phyloP scores from a whole-genome alignment of 495 filamentous ascomycete species.

The Gamarada debralockiae region DNA sequence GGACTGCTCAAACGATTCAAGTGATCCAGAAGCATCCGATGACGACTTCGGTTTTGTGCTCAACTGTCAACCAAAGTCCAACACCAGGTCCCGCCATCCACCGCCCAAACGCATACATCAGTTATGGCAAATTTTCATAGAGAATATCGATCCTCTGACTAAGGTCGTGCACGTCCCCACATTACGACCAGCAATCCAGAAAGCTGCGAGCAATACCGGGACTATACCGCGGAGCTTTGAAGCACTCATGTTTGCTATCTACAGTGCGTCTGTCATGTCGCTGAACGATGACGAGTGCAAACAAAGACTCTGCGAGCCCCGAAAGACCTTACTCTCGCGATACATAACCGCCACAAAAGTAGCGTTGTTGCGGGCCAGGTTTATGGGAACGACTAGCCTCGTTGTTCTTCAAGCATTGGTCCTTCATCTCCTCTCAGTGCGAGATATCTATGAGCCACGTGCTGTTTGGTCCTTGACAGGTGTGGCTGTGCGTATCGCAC shows the following conservation, averaged over 20 bases:
- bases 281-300: conserved; percentile 51
- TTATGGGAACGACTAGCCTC: conserved; percentile 68
- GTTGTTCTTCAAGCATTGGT: conserved; percentile 74
- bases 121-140: conserved; percentile 28
- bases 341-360: conserved; percentile 78
- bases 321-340: conserved; percentile 46
- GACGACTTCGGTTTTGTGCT: conserved; percentile 13
- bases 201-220: conserved; percentile 43
- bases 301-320: conserved; percentile 49
- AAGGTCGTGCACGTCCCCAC: conserved; percentile 64
- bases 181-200: conserved; percentile 27
- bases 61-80: neutral
- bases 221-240: conserved; percentile 57
- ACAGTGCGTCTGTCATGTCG: conserved; percentile 68
- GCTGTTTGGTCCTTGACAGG: conserved; percentile 59
- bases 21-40: conserved; percentile 1
- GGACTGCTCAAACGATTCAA: conserved; percentile 2
- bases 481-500: conserved; percentile 73
- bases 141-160: conserved; percentile 67
- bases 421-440: conserved; percentile 51
- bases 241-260: conserved; percentile 72
- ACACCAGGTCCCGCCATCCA: conserved; percentile 18
- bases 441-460: conserved; percentile 29
- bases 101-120: conserved; percentile 14
- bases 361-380: conserved; percentile 65